Conservation (phyloP, 192 early-diverging fungal genomes). For the Podila clonocystis region DNA sequence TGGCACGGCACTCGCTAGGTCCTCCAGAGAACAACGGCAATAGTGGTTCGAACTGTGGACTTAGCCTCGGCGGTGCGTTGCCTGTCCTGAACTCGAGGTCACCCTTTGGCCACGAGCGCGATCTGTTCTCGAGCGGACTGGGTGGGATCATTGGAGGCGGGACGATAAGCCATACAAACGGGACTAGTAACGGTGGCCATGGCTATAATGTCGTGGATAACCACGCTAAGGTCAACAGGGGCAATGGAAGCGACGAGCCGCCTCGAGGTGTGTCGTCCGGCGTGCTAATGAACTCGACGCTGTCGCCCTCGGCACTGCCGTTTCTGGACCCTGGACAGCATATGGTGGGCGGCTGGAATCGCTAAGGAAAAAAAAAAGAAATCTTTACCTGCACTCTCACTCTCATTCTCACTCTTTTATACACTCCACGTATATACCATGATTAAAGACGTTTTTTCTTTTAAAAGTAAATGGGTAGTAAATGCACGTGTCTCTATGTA, state of each 20-base stretch:
- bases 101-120: conserved; percentile 13
- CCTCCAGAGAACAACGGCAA: conserved; percentile 8
- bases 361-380: conserved; percentile 12
- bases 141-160: conserved; percentile 48
- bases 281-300: conserved; percentile 9
- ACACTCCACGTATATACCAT: neutral
- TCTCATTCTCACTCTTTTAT: too few species aligned
- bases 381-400: too few species aligned
- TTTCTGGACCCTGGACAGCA: conserved; percentile 40
- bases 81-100: conserved; percentile 6
- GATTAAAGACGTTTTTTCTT: too few species aligned
- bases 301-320: conserved; percentile 39
- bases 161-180: conserved; percentile 35
- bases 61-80: conserved; percentile 3
- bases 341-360: conserved; percentile 36
- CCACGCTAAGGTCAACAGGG: neutral
- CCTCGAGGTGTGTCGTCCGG: neutral
- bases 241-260: neutral
- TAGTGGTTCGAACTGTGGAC: neutral
- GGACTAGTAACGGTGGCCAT: conserved; percentile 1
- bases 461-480: too few species aligned
- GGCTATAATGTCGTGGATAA: neutral
- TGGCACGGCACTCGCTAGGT: conserved; percentile 32
- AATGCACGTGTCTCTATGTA: neutral
- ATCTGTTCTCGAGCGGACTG: conserved; percentile 45